Evolutionary conservation across 2,329 filamentous ascomycete species (phyloP).

Genomic region (Decorospora gaudefroyi): DNA sequence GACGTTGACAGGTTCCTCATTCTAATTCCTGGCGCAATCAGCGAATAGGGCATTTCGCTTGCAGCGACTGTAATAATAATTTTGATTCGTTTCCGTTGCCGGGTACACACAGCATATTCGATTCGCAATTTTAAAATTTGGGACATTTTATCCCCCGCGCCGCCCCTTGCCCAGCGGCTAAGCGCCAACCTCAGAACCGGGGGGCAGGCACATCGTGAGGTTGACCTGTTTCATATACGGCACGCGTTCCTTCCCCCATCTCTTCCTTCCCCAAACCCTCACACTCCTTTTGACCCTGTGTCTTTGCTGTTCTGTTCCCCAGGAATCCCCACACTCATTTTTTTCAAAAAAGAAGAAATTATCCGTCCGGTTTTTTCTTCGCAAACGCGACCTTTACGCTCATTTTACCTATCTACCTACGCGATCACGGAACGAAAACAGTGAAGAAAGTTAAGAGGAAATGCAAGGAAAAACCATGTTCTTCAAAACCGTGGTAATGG

Average conservation of each 20-base stretch:
- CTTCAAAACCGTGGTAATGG: slow-evolving; percentile 31
- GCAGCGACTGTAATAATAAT: no score
- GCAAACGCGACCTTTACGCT: slow-evolving; percentile 10
- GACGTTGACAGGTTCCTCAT: no score
- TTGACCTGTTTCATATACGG: slow-evolving; percentile 35
- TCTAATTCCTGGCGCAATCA: no score
- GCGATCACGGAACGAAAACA: slow-evolving; percentile 5
- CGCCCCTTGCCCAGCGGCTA: slow-evolving; percentile 24
- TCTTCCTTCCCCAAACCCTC: slow-evolving; percentile 23
- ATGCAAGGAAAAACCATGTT: no score
- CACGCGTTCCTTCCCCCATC: slow-evolving; percentile 22
- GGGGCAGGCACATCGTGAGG: slow-evolving; percentile 23
- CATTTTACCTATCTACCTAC: slow-evolving; percentile 6
- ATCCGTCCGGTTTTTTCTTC: slow-evolving; percentile 4
- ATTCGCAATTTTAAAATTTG: background rate
- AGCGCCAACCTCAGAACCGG: slow-evolving; percentile 9
- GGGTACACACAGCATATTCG: no score
- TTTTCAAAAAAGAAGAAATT: slow-evolving; percentile 10
- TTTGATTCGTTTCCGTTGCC: no score
- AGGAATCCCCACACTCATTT: slow-evolving; percentile 36
- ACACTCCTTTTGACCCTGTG: slow-evolving; percentile 25
- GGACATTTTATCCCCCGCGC: slow-evolving; percentile 3
- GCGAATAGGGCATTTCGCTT: no score
- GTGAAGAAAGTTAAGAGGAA: slow-evolving; percentile 1
- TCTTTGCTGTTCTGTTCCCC: slow-evolving; percentile 15